Base-by-base conservation (phyloP, 768 basidiomycete genomes). In the Clavaria fumosa region DNA sequence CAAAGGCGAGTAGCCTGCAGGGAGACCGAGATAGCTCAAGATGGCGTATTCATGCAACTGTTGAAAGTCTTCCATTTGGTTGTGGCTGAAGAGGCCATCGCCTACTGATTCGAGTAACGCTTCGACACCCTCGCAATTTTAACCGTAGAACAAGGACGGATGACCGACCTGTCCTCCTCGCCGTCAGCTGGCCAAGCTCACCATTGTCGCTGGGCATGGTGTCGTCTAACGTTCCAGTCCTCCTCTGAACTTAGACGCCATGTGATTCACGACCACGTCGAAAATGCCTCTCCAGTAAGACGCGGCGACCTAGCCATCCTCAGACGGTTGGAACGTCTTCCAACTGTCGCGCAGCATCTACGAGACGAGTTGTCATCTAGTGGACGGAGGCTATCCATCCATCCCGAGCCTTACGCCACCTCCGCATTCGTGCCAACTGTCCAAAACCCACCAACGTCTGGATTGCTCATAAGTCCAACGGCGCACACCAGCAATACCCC, bases 1-100 rank as follows among this genome's bases (percentile, higher is more conserved):
- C 14, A 68, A 70, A 0, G 81, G 83, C 20, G 55, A 50, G 48
- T 78, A 75, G 45, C 70, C 64, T 0, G 49, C 43, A 14, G 75
- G 64, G 18, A 86, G 64, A 5, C 67, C 72, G 7, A 89, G 61
- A 50, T 70, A 72, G 4, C 50, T 47, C 11, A 67, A 52, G 5
- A 59, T 50, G 4, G 54, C 45, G 23, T 41, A 51, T 42, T 56
- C 56, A 46, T 63, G 50, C 48, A 64, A 63, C 21, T n/a, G 45
- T 31, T 35, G 45, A 40, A 36, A 42, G 37, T 20, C 10, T 22
- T 7, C 19, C 24, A 37, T 7, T 38, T 23, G 3, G n/a, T 19
- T 7, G 18, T 7, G 7, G 32, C 10, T 18, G 9, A 9, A 17
- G 7, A 34, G 7, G 9, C 10, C 9, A 10, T 34, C 18, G 32